These are phyloP conservation scores for Colletotrichum euphorbiae DNA, from an alignment of 2,329 filamentous ascomycete species.

Conservation along the genomic window DNA sequence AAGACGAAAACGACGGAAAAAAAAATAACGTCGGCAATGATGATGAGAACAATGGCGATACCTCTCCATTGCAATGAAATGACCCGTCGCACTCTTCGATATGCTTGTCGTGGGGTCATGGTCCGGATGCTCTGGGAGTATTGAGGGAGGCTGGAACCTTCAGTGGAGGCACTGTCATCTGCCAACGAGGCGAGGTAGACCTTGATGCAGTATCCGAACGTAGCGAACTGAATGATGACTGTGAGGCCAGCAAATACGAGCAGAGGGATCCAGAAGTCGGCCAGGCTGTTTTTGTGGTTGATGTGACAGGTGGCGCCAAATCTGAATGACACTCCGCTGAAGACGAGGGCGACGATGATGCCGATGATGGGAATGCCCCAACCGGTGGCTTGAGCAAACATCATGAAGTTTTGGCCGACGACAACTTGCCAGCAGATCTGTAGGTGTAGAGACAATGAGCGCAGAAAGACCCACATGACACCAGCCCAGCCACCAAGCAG, in stretches of 20 bases:
- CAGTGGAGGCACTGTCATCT: constrained; percentile 77
- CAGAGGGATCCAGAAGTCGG: constrained; percentile 90
- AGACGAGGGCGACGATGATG: constrained; percentile 78
- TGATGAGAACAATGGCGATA: constrained; percentile 88
- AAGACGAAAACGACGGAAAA: constrained; percentile 93
- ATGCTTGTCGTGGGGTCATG: constrained; percentile 86
- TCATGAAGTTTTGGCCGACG: constrained; percentile 90
- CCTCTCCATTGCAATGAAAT: constrained; percentile 95
- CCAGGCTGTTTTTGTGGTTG: constrained; percentile 86
- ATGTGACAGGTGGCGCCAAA: constrained; percentile 95
- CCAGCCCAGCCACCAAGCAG: constrained; percentile 87
- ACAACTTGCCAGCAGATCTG: constrained; percentile 98
- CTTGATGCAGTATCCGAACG: constrained; percentile 92
- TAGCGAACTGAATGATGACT: constrained; percentile 83
- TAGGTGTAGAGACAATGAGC: constrained; percentile 90
- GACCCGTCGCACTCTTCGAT: constrained; percentile 86
- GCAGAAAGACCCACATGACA: constrained; percentile 90
- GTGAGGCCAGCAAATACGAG: constrained; percentile 81
- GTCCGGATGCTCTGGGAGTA: constrained; percentile 81
- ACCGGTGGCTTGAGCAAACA: constrained; percentile 80
- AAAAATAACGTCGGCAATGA: constrained; percentile 91
- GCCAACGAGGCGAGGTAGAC: constrained; percentile 89
- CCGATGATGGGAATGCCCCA: constrained; percentile 87
- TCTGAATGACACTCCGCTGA: constrained; percentile 94
- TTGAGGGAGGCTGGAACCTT: constrained; percentile 78